Evolutionary conservation across 306 rosid species (phyloP), one percentile per base, ranked within the genome.

Genomic region (Cotoneaster glaucophyllus): DNA sequence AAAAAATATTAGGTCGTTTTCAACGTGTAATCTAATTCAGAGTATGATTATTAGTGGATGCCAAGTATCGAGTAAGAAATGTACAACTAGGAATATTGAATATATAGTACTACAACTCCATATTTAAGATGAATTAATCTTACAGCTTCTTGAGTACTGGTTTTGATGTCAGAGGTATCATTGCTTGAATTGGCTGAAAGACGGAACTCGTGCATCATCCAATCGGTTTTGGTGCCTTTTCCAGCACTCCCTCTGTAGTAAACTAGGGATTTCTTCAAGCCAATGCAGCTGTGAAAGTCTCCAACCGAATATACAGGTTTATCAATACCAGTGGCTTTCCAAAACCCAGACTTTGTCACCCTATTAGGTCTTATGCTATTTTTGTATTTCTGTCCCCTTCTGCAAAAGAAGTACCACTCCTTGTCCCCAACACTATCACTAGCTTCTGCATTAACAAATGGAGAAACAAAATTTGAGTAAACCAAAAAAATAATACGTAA

Each of bases 261-360:
- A 3, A 74, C 77, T 62, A 74, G 45, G 48, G 77, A 61, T 74
- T 74, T 74, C 70, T 74, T 74, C 15, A 74, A 62, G 45, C 77
- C 77, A 74, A 74, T 74, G 61, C 77, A 74, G 29, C 21, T 74
- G n/a, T 28, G 70, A 28, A 26, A 18, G 26, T 74, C 77, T 6
- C 70, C 77, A 2, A 44, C 70, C 4, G 80, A 77, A 69, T 84
- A 69, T 10, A 84, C 79, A 1, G 82, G 70, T 32, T 73, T 80
- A 70, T 84, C 86, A 8, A 83, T 83, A 34, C 86, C 86, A 0
- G 86, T 83, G 2, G 86, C 86, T 64, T 83, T 83, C 86, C 86
- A 83, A 67, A 83, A 83, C 15, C 86, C 86, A 12, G 79, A 79
- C 15, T 69, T 73, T 0, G 86, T 79, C n/a, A 83, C 86, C 19